Evolutionary conservation across 208 protist genomes (phyloP).

Genomic region (Acanthamoeba castellanii): DNA sequence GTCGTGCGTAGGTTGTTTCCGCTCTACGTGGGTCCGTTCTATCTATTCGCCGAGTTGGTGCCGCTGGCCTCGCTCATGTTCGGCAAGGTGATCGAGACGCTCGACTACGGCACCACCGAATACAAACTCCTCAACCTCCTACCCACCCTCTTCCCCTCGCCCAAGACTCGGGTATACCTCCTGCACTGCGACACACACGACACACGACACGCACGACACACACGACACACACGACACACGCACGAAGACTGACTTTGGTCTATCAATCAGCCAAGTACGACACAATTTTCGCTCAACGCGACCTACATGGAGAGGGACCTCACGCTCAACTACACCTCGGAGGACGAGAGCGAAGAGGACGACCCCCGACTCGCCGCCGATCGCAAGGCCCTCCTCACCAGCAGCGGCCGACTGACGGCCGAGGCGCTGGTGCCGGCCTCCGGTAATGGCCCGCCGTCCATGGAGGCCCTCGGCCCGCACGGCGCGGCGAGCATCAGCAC

Average conservation of each 20-base stretch:
- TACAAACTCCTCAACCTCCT: constrained; percentile 63
- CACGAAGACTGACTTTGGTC: no score
- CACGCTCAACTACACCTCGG: background rate
- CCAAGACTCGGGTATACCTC: background rate
- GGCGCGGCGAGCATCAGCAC: background rate
- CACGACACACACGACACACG: background rate
- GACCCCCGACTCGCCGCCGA: background rate
- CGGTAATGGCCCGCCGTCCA: background rate
- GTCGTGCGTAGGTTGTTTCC: constrained; percentile 2
- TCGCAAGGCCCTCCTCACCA: background rate
- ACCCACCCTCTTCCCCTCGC: background rate
- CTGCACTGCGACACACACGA: background rate
- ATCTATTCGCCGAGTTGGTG: constrained; percentile 38
- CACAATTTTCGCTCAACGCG: background rate
- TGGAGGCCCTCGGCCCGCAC: background rate
- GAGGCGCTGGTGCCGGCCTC: background rate
- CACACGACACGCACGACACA: background rate
- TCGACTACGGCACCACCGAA: constrained; percentile 64
- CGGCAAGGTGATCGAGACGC: constrained; percentile 57
- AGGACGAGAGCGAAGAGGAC: constrained; percentile 20
- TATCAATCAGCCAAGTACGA: background rate
- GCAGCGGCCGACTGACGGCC: background rate
- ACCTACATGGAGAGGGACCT: background rate
- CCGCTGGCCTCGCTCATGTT: constrained; percentile 49
- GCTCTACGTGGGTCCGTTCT: constrained; percentile 53